These are phyloP conservation scores for Lactarius psammicola DNA, from an alignment of 768 basidiomycete genomes.

Conservation along the genomic window DNA sequence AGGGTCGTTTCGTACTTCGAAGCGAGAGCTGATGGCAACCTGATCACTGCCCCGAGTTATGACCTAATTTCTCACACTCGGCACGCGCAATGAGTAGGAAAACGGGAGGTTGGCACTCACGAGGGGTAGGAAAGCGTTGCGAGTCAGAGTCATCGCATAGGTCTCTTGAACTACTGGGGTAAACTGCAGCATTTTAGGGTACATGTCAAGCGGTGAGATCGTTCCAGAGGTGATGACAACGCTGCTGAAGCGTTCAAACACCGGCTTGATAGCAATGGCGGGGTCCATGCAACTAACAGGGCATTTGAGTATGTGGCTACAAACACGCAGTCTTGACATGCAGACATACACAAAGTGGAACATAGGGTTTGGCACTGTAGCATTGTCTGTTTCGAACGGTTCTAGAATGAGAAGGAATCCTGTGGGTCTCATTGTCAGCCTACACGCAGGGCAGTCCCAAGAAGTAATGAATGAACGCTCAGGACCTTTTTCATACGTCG, in stretches of 20 bases:
- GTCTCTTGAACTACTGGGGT: conserved; percentile 95
- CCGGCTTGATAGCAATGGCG: conserved; percentile 93
- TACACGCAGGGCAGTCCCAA: not conserved
- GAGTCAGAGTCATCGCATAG: conserved; percentile 95
- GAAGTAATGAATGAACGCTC: not conserved
- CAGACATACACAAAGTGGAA: conserved; percentile 87
- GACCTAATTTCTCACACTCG: conserved; percentile 52
- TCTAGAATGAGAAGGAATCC: conserved; percentile 97
- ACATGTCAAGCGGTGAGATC: conserved; percentile 98
- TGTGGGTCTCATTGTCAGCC: conserved; percentile 34
- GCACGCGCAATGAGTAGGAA: conserved; percentile 9
- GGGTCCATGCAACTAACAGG: conserved; percentile 89
- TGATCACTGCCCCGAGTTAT: conserved; percentile 98
- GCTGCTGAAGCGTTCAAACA: conserved; percentile 96
- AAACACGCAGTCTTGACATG: conserved; percentile 24
- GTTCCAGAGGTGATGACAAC: conserved; percentile 99
- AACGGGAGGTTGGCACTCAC: conserved; percentile 43
- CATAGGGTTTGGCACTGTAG: conserved; percentile 97
- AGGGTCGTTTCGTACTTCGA: conserved; percentile 98
- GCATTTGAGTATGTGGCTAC: not conserved
- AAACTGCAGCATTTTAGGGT: conserved; percentile 99
- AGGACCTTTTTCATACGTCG: conserved; percentile 95
- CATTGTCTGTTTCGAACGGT: conserved; percentile 97
- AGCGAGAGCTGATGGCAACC: conserved; percentile 96
- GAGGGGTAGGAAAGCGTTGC: conserved; percentile 94